Conservation (phyloP, 768 basidiomycete species). For the Psilocybe azurescens region DNA sequence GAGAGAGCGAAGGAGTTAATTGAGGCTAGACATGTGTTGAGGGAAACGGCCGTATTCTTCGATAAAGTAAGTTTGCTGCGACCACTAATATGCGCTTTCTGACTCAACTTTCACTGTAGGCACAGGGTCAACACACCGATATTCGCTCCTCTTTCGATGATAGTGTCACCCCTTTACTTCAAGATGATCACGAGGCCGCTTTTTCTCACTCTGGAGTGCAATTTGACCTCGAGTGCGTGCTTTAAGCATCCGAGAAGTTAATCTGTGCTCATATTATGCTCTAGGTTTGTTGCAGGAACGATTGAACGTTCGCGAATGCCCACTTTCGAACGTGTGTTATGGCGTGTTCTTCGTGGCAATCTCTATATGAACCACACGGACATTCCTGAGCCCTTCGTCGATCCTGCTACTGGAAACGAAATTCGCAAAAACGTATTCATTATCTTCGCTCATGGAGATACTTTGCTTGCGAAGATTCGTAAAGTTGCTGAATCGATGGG, state of each 20-base stretch:
- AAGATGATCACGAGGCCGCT: conserved; percentile 83
- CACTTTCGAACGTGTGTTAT: conserved; percentile 96
- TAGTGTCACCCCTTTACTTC: conserved; percentile 86
- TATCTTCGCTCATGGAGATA: conserved; percentile 97
- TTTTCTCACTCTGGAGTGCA: conserved; percentile 52
- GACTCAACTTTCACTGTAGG: conserved; percentile 48
- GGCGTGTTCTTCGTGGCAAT: conserved; percentile 97
- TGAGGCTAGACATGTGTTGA: conserved; percentile 93
- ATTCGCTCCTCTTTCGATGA: conserved; percentile 93
- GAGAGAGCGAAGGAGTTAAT: conserved; percentile 86
- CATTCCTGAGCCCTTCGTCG: conserved; percentile 90
- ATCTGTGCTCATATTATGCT: conserved; percentile 1
- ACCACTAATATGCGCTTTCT: background rate
- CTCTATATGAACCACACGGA: conserved; percentile 99
- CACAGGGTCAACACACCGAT: conserved; percentile 76
- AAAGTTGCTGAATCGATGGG: conserved; percentile 99
- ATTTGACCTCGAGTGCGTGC: conserved; percentile 87
- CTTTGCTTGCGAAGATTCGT: conserved; percentile 93
- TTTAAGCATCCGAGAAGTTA: background rate
- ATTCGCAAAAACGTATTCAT: conserved; percentile 99
- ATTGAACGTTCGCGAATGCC: conserved; percentile 91
- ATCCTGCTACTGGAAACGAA: conserved; percentile 81
- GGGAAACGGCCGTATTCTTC: conserved; percentile 97
- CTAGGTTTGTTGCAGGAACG: conserved; percentile 93
- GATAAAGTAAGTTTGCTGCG: conserved; percentile 60